Evolutionary conservation across 768 basidiomycete genomes (phyloP), one percentile per base, ranked within the genome.

Genomic region (Polyporus arcularius): DNA sequence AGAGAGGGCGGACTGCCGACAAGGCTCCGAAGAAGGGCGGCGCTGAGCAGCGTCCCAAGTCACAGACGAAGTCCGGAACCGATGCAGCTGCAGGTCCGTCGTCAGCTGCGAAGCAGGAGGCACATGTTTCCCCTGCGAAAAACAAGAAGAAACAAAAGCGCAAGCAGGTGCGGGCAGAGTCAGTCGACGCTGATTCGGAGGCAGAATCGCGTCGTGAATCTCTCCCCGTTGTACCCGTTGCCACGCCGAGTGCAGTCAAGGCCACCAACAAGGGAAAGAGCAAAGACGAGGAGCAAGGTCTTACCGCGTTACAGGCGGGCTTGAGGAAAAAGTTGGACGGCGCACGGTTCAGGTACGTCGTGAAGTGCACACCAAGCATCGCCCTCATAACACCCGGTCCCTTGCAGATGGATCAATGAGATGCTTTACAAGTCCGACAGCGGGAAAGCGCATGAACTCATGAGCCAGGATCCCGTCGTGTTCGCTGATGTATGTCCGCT

Each of bases 351-450:
- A 84, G 93, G 94, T 89, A 48, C 67, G 80, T 56, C 4, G 30
- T 35, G 15, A 28, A 18, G 4, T 3, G n/a, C 31, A 21, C 38
- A 42, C 26, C 9, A 26, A 14, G 15, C 42, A 28, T 49, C 53
- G 3, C 26, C 4, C 28, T 11, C 26, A 15, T 39, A 16, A 40
- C 12, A 21, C 14, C 15, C n/a, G 8, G 49, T 46, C 3, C 4
- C 40, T 26, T 41, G 38, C 62, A 94, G 96, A 68, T 83, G 91
- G 79, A 89, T 98, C 57, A 99, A 99, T 71, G 96, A 98, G 76
- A 82, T 81, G 41, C 77, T 99, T 32, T 99, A 99, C 77, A 96
- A 95, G 65, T 89, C 88, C 0, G 84, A 86, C 56, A 93, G 94
- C 68, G 75, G 72, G 39, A 79, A 89, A 45, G 92, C 94, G 14